These are phyloP conservation scores for Rhizophagus prolifer DNA, from an alignment of 192 early-diverging fungal species.

Conservation along the genomic window DNA sequence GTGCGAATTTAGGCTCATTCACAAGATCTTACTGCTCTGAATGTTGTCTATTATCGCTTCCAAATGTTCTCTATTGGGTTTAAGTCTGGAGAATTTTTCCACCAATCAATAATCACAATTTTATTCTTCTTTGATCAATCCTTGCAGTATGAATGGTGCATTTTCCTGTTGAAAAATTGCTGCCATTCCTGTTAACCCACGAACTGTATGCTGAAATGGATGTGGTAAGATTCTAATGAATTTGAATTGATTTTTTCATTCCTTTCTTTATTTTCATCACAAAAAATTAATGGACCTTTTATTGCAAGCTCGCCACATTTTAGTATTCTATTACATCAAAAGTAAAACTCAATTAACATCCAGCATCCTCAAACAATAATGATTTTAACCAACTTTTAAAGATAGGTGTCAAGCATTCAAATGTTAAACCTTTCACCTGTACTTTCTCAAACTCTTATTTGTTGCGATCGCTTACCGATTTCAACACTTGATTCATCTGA, in stretches of 20 bases:
- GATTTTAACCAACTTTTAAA: neutral
- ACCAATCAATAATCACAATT: slow-evolving; percentile 26
- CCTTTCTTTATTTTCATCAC: neutral
- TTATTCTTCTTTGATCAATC: slow-evolving; percentile 16
- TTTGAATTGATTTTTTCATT: slow-evolving; percentile 7
- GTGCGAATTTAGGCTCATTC: neutral
- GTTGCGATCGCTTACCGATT: neutral
- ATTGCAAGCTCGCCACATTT: too few species aligned
- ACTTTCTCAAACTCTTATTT: neutral
- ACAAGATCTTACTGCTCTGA: neutral
- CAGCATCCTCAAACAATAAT: slow-evolving; percentile 6
- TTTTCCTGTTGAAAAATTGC: slow-evolving; percentile 23
- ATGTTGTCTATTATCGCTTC: slow-evolving; percentile 1
- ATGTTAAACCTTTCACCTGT: neutral
- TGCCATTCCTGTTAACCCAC: neutral
- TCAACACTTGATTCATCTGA: slow-evolving; percentile 13
- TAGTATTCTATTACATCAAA: too few species aligned
- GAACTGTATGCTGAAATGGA: neutral
- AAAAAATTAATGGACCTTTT: neutral
- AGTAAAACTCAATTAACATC: too few species aligned
- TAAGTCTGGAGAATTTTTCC: slow-evolving; percentile 26
- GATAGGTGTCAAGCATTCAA: neutral
- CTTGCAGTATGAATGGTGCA: neutral
- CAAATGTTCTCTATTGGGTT: slow-evolving; percentile 33
- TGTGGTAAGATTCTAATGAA: neutral